Evolutionary conservation across 2,329 filamentous ascomycete genomes (phyloP), one percentile per base, ranked within the genome.

Genomic region (Fusarium lyarnte): DNA sequence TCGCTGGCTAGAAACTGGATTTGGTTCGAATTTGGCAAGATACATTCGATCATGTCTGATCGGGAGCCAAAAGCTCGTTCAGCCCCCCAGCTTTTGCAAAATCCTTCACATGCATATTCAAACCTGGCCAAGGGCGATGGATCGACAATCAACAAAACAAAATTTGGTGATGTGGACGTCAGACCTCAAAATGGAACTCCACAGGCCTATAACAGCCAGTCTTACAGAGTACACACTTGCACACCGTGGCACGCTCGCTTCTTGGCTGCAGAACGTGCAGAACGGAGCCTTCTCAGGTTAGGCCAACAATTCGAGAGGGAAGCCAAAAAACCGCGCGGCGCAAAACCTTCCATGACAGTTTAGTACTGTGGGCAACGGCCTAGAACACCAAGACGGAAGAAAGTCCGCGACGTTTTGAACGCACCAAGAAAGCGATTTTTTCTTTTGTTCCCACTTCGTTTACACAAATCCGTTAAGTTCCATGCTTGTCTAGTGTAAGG

Each of bases 281-380:
- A 66, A 72, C 57, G 65, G 69, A 71, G 62, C 58, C 46, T 57
- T 58, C 70, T 64, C 46, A 52, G 57, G 61, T 47, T 69, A 52
- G 57, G 61, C 42, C 57, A 66, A 45, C 58, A 53, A 43, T 45
- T 64, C 35, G 65, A 70, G 65, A 63, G 53, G 29, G 29, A 58
- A 61, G 47, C 52, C 39, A 63, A 63, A 63, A 64, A 64, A 64
- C 66, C 72, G 46, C 66, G 70, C 66, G 66, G 72, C 55, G 66
- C 46, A 59, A 73, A 58, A 64, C 58, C 53, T 54, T 57, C 33
- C 52, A 52, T 31, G 45, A 66, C 74, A 67, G 66, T 76, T 69
- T 61, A 55, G 58, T 73, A 76, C 72, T 75, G 69, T 76, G 66
- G 51, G 27, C 39, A 65, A 58, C 60, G 58, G 66, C 63, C 58